Evolutionary conservation across 169 alveolate genomes (phyloP).

Genomic region (Eimeria falciformis): DNA sequence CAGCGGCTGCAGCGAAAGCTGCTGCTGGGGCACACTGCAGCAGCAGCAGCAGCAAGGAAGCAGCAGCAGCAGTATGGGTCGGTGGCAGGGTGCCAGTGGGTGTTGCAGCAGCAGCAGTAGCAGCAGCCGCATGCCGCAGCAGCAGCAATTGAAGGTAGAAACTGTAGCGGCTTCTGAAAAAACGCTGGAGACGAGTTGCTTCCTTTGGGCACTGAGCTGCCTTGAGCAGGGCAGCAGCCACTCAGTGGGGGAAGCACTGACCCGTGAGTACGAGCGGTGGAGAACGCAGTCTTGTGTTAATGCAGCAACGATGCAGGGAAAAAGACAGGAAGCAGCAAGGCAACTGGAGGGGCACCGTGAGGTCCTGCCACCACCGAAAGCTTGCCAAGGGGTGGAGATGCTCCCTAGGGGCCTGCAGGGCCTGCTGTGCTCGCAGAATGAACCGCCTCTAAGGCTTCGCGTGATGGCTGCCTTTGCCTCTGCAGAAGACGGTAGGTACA

Average conservation of each 20-base stretch:
- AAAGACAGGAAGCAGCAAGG: background rate
- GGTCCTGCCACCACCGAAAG: background rate
- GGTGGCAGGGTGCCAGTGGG: background rate
- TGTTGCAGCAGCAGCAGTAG: background rate
- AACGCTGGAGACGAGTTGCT: background rate
- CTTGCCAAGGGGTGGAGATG: conserved; percentile 3
- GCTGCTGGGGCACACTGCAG: background rate
- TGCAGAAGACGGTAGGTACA: conserved; percentile 53
- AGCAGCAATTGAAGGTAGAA: background rate
- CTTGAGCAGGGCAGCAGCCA: conserved; percentile 65
- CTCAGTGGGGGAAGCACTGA: conserved; percentile 42
- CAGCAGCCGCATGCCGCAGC: conserved; percentile 12
- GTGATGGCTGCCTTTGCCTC: conserved; percentile 7
- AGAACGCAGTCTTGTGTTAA: background rate
- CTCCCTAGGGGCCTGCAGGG: conserved; percentile 42
- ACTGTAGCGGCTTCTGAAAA: background rate
- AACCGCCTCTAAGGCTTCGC: background rate
- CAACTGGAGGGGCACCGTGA: background rate
- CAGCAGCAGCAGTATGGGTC: background rate
- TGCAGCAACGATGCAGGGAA: background rate
- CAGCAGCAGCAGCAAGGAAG: background rate
- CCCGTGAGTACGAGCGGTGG: conserved; percentile 37
- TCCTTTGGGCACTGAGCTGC: conserved; percentile 50
- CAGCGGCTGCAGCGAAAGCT: conserved; percentile 18
- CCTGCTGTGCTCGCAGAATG: background rate